These are phyloP conservation scores for Penicillium steckii DNA, from an alignment of 495 filamentous ascomycete genomes.

Conservation along the genomic window DNA sequence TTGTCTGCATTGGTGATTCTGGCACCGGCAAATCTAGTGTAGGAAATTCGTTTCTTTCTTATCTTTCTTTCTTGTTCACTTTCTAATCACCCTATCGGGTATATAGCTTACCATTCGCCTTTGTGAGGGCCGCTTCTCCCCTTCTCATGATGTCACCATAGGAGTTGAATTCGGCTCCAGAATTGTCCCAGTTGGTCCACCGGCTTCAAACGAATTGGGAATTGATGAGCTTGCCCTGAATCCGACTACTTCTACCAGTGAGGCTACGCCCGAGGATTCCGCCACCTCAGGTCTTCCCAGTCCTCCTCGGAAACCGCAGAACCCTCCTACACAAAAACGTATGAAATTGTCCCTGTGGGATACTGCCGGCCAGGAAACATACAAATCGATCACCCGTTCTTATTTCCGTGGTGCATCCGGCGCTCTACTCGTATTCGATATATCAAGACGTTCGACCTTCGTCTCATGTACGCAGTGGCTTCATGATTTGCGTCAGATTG, in stretches of 20 bases:
- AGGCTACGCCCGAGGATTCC: constrained; percentile 17
- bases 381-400: constrained; percentile 89
- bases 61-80: background rate
- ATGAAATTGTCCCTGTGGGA: constrained; percentile 90
- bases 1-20: constrained; percentile 94
- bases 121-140: constrained; percentile 93
- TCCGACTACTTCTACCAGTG: constrained; percentile 5
- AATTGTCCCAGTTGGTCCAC: constrained; percentile 88
- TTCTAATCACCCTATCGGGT: background rate
- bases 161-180: constrained; percentile 96
- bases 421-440: constrained; percentile 92
- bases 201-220: constrained; percentile 48
- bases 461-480: constrained; percentile 84
- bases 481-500: constrained; percentile 85
- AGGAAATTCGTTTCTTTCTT: constrained; percentile 26
- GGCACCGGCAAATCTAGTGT: constrained; percentile 88
- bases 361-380: constrained; percentile 95
- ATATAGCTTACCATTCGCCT: constrained; percentile 83
- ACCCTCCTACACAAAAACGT: constrained; percentile 58
- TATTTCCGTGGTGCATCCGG: constrained; percentile 95
- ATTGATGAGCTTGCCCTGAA: constrained; percentile 21
- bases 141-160: constrained; percentile 94
- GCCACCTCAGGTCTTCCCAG: constrained; percentile 32
- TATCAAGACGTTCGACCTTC: constrained; percentile 83
- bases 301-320: constrained; percentile 35